A percentile compares a stretch with the other conserved stretches of the same genome.
Conservation (phyloP, 805 yeast genomes). For the Jamesozyma hellenica region DNA sequence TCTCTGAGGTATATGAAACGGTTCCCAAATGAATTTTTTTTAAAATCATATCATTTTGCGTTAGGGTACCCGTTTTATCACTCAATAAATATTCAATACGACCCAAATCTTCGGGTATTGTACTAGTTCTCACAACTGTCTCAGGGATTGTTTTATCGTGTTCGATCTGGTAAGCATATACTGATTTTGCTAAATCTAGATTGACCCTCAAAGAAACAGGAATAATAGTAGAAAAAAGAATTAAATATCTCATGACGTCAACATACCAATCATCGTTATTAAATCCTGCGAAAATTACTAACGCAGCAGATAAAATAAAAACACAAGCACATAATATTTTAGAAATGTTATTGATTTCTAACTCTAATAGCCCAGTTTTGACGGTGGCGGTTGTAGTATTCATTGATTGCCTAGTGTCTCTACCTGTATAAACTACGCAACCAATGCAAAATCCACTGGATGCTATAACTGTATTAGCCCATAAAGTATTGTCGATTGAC, state of each 20-base stretch:
- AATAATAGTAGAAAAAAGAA: conserved; percentile 86
- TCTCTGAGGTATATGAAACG: conserved; percentile 84
- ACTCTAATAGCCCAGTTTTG: conserved; percentile 79
- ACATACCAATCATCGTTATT: conserved; percentile 68
- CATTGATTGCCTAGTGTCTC: conserved; percentile 88
- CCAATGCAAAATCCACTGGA: conserved; percentile 81
- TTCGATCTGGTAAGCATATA: conserved; percentile 90
- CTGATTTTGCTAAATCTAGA: conserved; percentile 89
- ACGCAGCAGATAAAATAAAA: conserved; percentile 58
- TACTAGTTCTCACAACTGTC: conserved; percentile 91
- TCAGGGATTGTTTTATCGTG: conserved; percentile 72
- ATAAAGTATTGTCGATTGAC: conserved; percentile 80
- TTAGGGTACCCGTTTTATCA: conserved; percentile 94
- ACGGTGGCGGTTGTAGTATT: conserved; percentile 83
- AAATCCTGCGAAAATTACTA: conserved; percentile 77
- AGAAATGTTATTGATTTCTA: conserved; percentile 81
- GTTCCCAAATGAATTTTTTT: conserved; percentile 87
- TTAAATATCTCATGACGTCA: conserved; percentile 81
- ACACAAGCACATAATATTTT: conserved; percentile 85
- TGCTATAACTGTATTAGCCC: conserved; percentile 98
- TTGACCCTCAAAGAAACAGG: conserved; percentile 94
- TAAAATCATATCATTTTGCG: conserved; percentile 96
- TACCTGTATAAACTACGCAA: conserved; percentile 80
- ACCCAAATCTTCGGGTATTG: conserved; percentile 96
- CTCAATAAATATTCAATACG: conserved; percentile 84